phyloP scores from a whole-genome alignment of 768 basidiomycete species.

The Paxillus involutus region DNA sequence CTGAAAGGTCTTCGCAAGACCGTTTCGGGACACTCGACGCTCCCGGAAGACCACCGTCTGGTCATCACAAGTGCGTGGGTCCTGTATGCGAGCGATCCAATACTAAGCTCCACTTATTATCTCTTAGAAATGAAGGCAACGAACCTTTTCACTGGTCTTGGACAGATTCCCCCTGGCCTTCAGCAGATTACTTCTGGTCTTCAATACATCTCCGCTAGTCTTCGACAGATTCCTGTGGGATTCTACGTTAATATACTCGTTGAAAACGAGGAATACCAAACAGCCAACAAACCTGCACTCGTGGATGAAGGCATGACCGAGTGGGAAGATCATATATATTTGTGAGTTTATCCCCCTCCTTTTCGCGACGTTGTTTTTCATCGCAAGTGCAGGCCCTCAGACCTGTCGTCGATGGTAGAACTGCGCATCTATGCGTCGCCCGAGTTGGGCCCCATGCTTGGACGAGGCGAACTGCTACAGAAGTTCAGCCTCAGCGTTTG shows the following conservation, averaged over 20 bases:
- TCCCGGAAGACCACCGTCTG: not conserved
- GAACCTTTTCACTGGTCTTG: not conserved
- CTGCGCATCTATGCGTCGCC: not conserved
- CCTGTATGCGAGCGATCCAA: not conserved
- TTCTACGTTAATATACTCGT: constrained; percentile 1
- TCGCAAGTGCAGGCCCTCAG: not conserved
- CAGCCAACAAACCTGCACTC: not conserved
- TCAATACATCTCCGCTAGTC: not conserved
- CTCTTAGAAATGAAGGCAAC: constrained; percentile 6
- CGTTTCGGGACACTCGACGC: too few relatives aligned
- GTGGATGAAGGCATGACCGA: not conserved
- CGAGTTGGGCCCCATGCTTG: not conserved
- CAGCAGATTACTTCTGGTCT: too few relatives aligned
- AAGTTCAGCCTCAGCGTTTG: not conserved
- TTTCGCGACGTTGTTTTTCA: not conserved
- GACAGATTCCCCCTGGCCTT: too few relatives aligned
- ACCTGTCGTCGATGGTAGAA: not conserved
- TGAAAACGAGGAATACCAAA: not conserved
- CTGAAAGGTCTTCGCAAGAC: too few relatives aligned
- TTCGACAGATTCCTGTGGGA: constrained; percentile 7
- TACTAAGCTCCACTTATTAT: not conserved
- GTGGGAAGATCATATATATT: not conserved
- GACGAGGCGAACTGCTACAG: not conserved
- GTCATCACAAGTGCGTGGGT: constrained; percentile 3
- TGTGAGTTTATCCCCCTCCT: not conserved